Conservation (phyloP, 2,329 filamentous ascomycete genomes). For the Bertia moriformis region DNA sequence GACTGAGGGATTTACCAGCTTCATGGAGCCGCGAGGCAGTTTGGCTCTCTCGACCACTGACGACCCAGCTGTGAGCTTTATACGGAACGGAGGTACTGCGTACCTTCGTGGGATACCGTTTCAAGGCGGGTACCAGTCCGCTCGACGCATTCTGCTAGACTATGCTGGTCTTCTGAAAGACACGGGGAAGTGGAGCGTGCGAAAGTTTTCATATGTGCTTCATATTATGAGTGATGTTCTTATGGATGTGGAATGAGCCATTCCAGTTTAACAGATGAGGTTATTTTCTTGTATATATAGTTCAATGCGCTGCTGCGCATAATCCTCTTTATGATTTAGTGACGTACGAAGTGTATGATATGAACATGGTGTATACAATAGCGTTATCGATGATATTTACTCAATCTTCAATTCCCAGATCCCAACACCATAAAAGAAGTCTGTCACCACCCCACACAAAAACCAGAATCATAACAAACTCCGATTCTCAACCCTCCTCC, state of each 20-base stretch:
- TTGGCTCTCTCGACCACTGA: constrained; percentile 12
- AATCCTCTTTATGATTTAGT: too few relatives aligned
- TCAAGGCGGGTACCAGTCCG: constrained; percentile 31
- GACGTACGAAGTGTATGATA: too few relatives aligned
- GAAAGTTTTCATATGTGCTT: constrained; percentile 32
- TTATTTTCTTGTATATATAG: too few relatives aligned
- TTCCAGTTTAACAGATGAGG: too few relatives aligned
- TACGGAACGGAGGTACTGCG: constrained; percentile 29
- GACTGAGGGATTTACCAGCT: constrained; percentile 25
- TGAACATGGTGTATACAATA: too few relatives aligned
- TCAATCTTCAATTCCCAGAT: too few relatives aligned
- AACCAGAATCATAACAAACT: too few relatives aligned
- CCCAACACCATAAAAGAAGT: too few relatives aligned
- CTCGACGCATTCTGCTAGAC: constrained; percentile 31
- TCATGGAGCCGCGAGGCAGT: constrained; percentile 15
- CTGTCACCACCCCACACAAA: too few relatives aligned
- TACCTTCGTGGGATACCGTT: constrained; percentile 29
- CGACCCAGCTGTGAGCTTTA: constrained; percentile 22
- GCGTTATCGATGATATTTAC: too few relatives aligned
- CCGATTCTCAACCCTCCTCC: not conserved
- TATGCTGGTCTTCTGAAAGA: constrained; percentile 35
- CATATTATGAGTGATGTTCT: constrained; percentile 38
- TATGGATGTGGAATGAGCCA: constrained; percentile 14
- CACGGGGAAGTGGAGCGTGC: constrained; percentile 32
- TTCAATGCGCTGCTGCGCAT: too few relatives aligned